phyloP scores from a whole-genome alignment of 1,284 basidiomycete species.

The Moniliophthora roreri region DNA sequence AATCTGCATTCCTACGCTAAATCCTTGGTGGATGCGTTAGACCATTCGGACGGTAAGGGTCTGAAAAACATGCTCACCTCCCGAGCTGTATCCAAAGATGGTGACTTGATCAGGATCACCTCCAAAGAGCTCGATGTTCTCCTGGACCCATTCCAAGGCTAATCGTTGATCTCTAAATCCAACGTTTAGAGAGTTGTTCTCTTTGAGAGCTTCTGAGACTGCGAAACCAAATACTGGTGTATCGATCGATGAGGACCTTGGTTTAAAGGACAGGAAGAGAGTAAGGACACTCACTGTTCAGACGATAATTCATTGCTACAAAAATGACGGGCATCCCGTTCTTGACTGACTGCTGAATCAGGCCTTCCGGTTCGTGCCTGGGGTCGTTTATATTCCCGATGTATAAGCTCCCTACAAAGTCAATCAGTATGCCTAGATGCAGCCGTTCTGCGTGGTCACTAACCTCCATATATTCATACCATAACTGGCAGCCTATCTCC shows the following conservation, averaged over 20 bases:
- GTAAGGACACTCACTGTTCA: not conserved
- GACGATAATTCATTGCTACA: constrained; percentile 6
- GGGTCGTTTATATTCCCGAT: constrained; percentile 2
- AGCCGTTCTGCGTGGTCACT: not conserved
- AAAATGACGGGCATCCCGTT: constrained; percentile 1
- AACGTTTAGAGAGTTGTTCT: not conserved
- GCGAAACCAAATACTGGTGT: constrained; percentile 4
- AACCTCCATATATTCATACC: constrained; percentile 11
- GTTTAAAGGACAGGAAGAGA: not conserved
- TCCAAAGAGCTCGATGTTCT: not conserved
- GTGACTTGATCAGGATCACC: not conserved
- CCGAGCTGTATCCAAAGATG: not conserved
- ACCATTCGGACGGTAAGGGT: not conserved
- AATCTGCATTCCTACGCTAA: constrained; percentile 1
- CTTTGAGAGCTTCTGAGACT: constrained; percentile 1
- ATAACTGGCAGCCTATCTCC: constrained; percentile 7
- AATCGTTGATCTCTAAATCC: constrained; percentile 1
- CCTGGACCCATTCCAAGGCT: constrained; percentile 1
- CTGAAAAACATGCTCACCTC: not conserved
- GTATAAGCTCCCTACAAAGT: not conserved
- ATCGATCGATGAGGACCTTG: not conserved
- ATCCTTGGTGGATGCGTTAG: not conserved
- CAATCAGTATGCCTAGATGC: not conserved
- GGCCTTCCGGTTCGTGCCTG: constrained; percentile 2
- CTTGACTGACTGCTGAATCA: constrained; percentile 1